These are phyloP conservation scores for Baudoinia panamericana DNA, from an alignment of 495 filamentous ascomycete species.

Conservation along the genomic window DNA sequence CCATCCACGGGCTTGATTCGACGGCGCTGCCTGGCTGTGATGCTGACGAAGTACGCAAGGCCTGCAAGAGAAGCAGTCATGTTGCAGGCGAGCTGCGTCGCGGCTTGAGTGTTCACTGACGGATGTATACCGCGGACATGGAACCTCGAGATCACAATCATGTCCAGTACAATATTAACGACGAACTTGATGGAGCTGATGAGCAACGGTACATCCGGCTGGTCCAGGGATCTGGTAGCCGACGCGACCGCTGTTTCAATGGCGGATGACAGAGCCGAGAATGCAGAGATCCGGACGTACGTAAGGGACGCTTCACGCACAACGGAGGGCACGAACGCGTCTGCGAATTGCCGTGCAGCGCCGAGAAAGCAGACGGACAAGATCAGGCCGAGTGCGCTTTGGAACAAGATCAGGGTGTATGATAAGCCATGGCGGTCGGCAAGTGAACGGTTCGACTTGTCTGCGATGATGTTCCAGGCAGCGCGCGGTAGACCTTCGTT, in stretches of 20 bases:
- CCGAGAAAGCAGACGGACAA: conserved; percentile 51
- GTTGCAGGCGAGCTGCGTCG: conserved; percentile 49
- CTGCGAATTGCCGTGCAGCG: conserved; percentile 41
- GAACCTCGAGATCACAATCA: conserved; percentile 56
- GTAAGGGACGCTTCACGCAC: conserved; percentile 42
- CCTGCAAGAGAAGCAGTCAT: conserved; percentile 44
- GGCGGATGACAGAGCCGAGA: conserved; percentile 47
- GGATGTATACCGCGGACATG: conserved; percentile 44
- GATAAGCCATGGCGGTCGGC: conserved; percentile 44
- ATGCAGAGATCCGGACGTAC: conserved; percentile 55
- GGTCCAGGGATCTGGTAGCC: conserved; percentile 53
- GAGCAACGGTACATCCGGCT: conserved; percentile 58
- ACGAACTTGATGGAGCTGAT: conserved; percentile 51
- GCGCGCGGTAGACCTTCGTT: conserved; percentile 63
- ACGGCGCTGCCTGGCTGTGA: conserved; percentile 23
- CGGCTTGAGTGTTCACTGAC: conserved; percentile 50
- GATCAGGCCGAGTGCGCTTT: conserved; percentile 42
- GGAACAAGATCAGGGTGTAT: conserved; percentile 50
- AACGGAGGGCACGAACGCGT: conserved; percentile 49
- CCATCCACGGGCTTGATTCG: neutral
- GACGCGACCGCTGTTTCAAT: conserved; percentile 49
- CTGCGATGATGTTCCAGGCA: conserved; percentile 57
- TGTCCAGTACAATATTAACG: conserved; percentile 57
- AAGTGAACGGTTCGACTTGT: conserved; percentile 42
- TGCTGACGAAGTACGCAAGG: conserved; percentile 45